Base-by-base conservation (phyloP, 1,284 basidiomycete genomes). In the Ganoderma meredithae region DNA sequence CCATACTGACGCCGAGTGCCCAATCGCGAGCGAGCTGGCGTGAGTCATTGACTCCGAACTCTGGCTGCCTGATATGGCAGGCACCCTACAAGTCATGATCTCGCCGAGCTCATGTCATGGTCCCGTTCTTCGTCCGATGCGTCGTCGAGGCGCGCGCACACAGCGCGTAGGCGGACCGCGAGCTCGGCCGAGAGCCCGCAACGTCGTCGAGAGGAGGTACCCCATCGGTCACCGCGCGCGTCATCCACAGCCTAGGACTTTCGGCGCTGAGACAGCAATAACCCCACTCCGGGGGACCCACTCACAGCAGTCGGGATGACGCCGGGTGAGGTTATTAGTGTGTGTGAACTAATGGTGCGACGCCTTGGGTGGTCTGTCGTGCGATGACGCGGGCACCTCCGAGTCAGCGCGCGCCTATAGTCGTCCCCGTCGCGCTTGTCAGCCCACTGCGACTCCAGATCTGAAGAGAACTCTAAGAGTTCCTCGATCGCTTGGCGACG, bases 1-100 rank as follows among this genome's bases (percentile, higher is more conserved):
- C 55, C 55, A 58, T 58, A 33, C 17, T 33, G 27, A n/a, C 17
- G 31, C 33, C 31, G 19, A n/a, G 17, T 22, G 25, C 10, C 27
- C 52, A 15, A 53, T 31, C 27, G 27, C 27, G 27, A 31, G 27
- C 27, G 36, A 36, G 9, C 36, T 36, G 36, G 36, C 36, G 36
- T 6, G 36, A 36, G 9, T 58, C 55, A 58, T 55, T 31, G 6
- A 33, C 27, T 22, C 13, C 52, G 6, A 27, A 15, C 1, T 58
- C 33, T 19, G 33, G 9, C 19, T 58, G 9, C 36, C 36, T 7
- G 6, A 6, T 36, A 19, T 39, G 55, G 55, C 33, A 53, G 31
- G 55, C 19, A 58, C 55, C 55, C 33, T 58, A 33, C 55, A 33
- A 58, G 55, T 58, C 55, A 58, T n/a, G 36, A 36, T 36, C 36